phyloP scores from a whole-genome alignment of 1,284 basidiomycete species.

The Laetiporus sulphureus region DNA sequence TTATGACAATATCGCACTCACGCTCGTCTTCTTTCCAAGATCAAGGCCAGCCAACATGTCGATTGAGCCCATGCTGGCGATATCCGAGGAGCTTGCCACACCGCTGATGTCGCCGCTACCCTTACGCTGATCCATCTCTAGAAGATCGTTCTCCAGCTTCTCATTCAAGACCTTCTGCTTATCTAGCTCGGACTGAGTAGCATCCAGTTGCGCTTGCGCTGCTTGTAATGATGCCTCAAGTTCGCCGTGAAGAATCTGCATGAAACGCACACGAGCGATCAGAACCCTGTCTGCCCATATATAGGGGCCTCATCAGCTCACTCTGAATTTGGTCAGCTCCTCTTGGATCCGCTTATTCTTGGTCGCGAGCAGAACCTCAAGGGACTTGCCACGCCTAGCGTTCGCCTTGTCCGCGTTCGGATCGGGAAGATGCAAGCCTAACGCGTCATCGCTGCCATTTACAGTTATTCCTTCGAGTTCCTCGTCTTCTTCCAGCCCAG shows the following conservation, averaged over 20 bases:
- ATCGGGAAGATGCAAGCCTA: constrained; percentile 68
- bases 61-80: constrained; percentile 8
- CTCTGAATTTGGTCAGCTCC: constrained; percentile 87
- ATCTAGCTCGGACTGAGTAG: constrained; percentile 60
- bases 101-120: constrained; percentile 25
- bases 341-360: constrained; percentile 96
- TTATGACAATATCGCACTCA: constrained; percentile 5
- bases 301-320: constrained; percentile 28
- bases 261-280: too few species aligned
- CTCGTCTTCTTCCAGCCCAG: constrained; percentile 70
- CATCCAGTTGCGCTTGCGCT: constrained; percentile 52
- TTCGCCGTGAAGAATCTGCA: constrained; percentile 80
- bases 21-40: constrained; percentile 49
- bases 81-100: constrained; percentile 12
- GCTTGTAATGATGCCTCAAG: constrained; percentile 62
- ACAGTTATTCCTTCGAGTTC: constrained; percentile 34
- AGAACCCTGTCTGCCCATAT: constrained; percentile 3
- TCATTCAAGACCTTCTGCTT: constrained; percentile 81
- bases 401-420: constrained; percentile 84
- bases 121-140: constrained; percentile 64
- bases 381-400: constrained; percentile 67
- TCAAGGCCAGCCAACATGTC: constrained; percentile 66
- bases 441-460: constrained; percentile 25
- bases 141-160: constrained; percentile 85
- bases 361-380: constrained; percentile 85